These are phyloP conservation scores for Phellopilus nigrolimitatus DNA, from an alignment of 1,284 basidiomycete genomes.

Conservation along the genomic window DNA sequence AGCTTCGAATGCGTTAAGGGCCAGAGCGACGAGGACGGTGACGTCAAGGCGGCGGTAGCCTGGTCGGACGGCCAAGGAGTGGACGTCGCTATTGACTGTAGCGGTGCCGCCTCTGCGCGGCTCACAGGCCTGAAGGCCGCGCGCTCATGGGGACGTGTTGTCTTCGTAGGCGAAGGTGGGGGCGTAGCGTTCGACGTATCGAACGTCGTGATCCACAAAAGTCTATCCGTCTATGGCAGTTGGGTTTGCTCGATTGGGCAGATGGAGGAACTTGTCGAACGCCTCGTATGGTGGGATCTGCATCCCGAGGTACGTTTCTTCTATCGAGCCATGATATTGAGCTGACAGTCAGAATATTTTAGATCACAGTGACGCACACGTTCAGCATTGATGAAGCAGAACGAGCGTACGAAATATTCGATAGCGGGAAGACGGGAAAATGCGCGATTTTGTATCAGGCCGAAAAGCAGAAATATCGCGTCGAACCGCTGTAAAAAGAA, in stretches of 20 bases:
- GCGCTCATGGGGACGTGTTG: slow-evolving; percentile 18
- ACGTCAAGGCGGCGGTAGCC: slow-evolving; percentile 8
- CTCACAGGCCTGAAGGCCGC: slow-evolving; percentile 16
- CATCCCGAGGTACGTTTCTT: slow-evolving; percentile 20
- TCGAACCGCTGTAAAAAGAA: neutral
- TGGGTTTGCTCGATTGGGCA: slow-evolving; percentile 21
- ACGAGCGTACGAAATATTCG: slow-evolving; percentile 18
- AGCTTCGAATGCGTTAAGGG: slow-evolving; percentile 14
- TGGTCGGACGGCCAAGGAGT: slow-evolving; percentile 18
- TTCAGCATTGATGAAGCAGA: slow-evolving; percentile 18
- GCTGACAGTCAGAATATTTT: neutral
- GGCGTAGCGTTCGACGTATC: slow-evolving; percentile 18
- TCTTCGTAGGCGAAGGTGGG: slow-evolving; percentile 20
- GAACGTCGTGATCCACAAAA: slow-evolving; percentile 20
- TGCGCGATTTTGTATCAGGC: slow-evolving; percentile 19
- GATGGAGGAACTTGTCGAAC: slow-evolving; percentile 21
- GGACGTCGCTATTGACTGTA: slow-evolving; percentile 21
- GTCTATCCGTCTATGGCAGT: slow-evolving; percentile 18
- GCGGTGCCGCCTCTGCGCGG: slow-evolving; percentile 16
- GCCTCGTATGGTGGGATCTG: slow-evolving; percentile 16
- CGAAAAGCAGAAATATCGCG: slow-evolving; percentile 17
- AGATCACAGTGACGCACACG: slow-evolving; percentile 20
- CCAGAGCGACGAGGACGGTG: slow-evolving; percentile 5
- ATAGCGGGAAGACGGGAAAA: slow-evolving; percentile 20
- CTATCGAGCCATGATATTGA: neutral